These are phyloP conservation scores for Rosa persica DNA, from an alignment of 306 rosid species.

Conservation along the genomic window DNA sequence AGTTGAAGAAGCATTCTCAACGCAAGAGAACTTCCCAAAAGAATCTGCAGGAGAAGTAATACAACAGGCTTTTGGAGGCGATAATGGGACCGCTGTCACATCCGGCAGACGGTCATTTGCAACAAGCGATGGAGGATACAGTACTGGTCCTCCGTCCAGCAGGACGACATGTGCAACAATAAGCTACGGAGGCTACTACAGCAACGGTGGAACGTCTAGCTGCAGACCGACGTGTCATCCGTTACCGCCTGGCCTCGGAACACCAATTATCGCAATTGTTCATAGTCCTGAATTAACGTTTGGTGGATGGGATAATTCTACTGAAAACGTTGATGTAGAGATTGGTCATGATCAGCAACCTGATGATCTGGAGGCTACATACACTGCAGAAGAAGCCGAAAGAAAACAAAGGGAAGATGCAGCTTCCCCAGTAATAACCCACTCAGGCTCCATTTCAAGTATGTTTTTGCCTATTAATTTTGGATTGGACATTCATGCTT, in stretches of 20 bases:
- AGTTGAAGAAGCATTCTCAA: background rate
- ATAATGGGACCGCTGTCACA: background rate
- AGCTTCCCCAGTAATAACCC: background rate
- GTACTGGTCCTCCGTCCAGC: background rate
- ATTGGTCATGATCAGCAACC: background rate
- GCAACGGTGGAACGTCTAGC: background rate
- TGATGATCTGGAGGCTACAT: background rate
- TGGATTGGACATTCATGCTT: background rate
- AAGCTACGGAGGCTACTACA: background rate
- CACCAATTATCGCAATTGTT: background rate
- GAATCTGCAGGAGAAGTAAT: background rate
- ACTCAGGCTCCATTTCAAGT: background rate
- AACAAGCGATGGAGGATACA: background rate
- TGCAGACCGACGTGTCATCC: background rate
- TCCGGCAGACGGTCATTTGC: background rate
- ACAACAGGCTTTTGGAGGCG: background rate
- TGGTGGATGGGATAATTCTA: background rate
- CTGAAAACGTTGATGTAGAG: background rate
- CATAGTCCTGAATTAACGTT: background rate
- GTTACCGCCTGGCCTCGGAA: background rate
- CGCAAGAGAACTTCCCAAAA: background rate
- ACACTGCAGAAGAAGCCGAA: background rate
- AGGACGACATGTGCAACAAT: background rate
- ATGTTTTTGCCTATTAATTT: background rate
- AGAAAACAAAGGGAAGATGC: background rate